phyloP scores from a whole-genome alignment of 2,329 filamentous ascomycete genomes.

The Cryoendolithus antarcticus region DNA sequence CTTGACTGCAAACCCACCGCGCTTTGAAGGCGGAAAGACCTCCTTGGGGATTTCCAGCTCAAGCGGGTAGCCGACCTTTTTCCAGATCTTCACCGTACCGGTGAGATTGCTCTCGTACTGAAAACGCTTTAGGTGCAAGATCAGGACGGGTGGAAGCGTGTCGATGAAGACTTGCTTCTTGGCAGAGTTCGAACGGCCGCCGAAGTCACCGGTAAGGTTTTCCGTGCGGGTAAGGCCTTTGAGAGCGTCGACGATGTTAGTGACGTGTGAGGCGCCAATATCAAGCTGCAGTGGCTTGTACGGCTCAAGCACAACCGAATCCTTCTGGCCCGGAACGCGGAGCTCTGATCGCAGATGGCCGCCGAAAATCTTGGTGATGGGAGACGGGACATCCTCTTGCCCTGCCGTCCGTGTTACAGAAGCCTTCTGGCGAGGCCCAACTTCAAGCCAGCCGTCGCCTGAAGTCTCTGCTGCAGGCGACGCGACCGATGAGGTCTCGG shows the following conservation, averaged over 20 bases:
- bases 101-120: conserved; percentile 72
- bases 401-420: conserved; percentile 80
- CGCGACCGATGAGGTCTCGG: conserved; percentile 17
- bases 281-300: conserved; percentile 93
- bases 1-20: conserved; percentile 51
- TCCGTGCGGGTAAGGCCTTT: conserved; percentile 75
- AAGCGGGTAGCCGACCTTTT: conserved; percentile 88
- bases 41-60: conserved; percentile 90
- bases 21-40: conserved; percentile 65
- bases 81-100: conserved; percentile 95
- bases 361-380: conserved; percentile 88
- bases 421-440: conserved; percentile 80
- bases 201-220: conserved; percentile 72
- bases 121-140: conserved; percentile 93
- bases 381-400: conserved; percentile 40
- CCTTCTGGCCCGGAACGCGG: conserved; percentile 71
- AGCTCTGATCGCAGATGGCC: conserved; percentile 84
- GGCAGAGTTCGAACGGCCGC: conserved; percentile 62
- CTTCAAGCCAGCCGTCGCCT: conserved; percentile 72
- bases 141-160: conserved; percentile 76
- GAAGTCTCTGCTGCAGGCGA: conserved; percentile 21
- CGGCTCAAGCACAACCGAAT: conserved; percentile 82
- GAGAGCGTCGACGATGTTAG: conserved; percentile 84
- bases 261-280: conserved; percentile 74
- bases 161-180: conserved; percentile 96